Conservation (phyloP, 495 filamentous ascomycete genomes). For the Lasiosphaeriaceae sp. region DNA sequence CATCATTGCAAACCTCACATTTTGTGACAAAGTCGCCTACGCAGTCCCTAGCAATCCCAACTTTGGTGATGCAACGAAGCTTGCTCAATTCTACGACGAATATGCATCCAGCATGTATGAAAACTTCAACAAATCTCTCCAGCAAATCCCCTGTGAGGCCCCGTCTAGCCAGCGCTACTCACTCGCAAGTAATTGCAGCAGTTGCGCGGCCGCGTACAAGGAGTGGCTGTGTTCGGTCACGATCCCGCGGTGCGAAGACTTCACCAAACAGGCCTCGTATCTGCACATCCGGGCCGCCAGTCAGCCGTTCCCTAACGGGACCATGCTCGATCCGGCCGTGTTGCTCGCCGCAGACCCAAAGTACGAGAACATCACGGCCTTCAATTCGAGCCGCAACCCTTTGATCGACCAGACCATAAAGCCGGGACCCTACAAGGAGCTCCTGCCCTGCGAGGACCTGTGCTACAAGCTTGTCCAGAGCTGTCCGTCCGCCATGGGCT, state of each 20-base stretch:
- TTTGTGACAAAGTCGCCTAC: constrained; percentile 85
- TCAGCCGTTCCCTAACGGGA: constrained; percentile 66
- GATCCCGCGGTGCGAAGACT: constrained; percentile 89
- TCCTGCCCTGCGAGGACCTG: constrained; percentile 78
- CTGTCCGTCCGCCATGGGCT: constrained; percentile 76
- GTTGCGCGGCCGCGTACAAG: constrained; percentile 81
- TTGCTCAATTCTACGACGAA: constrained; percentile 67
- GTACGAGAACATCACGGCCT: constrained; percentile 22
- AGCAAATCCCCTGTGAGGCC: constrained; percentile 82
- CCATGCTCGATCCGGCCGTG: constrained; percentile 34
- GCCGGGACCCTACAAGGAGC: constrained; percentile 91
- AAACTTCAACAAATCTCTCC: constrained; percentile 75
- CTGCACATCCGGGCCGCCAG: constrained; percentile 66
- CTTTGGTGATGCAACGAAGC: constrained; percentile 44
- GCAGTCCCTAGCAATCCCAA: constrained; percentile 77
- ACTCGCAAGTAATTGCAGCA: constrained; percentile 65
- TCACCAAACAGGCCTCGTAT: constrained; percentile 49
- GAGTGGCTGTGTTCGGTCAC: constrained; percentile 90
- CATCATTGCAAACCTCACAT: constrained; percentile 74
- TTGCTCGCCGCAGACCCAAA: constrained; percentile 12
- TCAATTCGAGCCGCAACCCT: constrained; percentile 59
- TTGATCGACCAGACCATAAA: constrained; percentile 65
- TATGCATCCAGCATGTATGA: constrained; percentile 56
- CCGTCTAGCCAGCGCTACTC: constrained; percentile 66
- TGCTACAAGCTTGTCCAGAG: constrained; percentile 79